These are phyloP conservation scores for Myotisia sp. DNA, from an alignment of 2,329 filamentous ascomycete genomes.

Conservation along the genomic window DNA sequence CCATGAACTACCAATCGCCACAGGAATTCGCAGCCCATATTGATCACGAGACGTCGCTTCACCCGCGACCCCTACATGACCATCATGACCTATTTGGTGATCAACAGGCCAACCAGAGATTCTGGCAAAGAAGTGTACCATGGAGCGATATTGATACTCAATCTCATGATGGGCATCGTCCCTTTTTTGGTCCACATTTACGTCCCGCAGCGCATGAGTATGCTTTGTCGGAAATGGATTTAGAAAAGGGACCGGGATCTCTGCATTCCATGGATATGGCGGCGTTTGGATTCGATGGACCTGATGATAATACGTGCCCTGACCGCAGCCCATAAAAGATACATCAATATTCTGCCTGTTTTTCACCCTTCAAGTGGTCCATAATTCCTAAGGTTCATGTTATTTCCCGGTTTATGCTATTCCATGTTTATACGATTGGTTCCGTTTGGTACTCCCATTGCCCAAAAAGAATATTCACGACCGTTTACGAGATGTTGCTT, in stretches of 20 bases:
- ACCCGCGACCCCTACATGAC: slow-evolving; percentile 22
- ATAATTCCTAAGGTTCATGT: no score
- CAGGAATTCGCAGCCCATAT: slow-evolving; percentile 28
- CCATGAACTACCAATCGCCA: slow-evolving; percentile 29
- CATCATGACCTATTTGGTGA: slow-evolving; percentile 32
- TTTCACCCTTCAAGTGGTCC: no score
- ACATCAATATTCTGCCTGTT: neutral
- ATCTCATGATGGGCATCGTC: slow-evolving; percentile 29
- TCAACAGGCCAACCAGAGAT: slow-evolving; percentile 31
- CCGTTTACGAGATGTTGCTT: no score
- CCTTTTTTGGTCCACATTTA: slow-evolving; percentile 31
- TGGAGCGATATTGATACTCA: slow-evolving; percentile 30
- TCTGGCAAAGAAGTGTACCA: slow-evolving; percentile 30
- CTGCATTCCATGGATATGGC: slow-evolving; percentile 34
- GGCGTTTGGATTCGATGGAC: slow-evolving; percentile 29
- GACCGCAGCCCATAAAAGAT: slow-evolving; percentile 26
- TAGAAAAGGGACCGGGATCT: slow-evolving; percentile 30
- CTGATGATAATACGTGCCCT: slow-evolving; percentile 25
- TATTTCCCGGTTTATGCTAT: no score
- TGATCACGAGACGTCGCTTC: slow-evolving; percentile 16
- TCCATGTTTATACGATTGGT: no score
- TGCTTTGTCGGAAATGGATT: slow-evolving; percentile 30
- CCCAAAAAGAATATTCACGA: no score
- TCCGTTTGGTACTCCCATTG: no score
- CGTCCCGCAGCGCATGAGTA: slow-evolving; percentile 30